phyloP scores from a whole-genome alignment of 805 yeast genomes.

The Suhomyces sp. region DNA sequence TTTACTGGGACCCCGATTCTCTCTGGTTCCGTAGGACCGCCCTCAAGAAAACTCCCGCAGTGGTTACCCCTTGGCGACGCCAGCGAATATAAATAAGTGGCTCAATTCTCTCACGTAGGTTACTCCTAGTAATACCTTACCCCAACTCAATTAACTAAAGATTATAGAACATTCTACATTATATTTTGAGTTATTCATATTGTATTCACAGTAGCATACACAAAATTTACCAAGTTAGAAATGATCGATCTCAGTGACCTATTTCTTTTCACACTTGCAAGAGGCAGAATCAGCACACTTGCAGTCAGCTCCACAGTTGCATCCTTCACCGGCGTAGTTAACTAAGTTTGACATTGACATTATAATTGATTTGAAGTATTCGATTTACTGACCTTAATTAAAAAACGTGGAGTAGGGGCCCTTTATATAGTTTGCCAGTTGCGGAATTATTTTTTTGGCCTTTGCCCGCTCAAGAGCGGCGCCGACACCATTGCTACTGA shows the following conservation, averaged over 20 bases:
- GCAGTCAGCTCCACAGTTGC: constrained; percentile 6
- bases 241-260: not conserved
- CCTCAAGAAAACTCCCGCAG: no score
- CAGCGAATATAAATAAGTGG: no score
- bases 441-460: not conserved
- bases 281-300: constrained; percentile 4
- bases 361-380: not conserved
- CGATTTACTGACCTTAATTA: not conserved
- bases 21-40: no score
- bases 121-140: no score
- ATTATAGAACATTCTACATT: not conserved
- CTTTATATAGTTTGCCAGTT: not conserved
- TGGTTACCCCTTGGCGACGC: no score
- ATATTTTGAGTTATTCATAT: not conserved
- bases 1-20: no score
- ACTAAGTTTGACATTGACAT: not conserved
- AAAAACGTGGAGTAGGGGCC: not conserved
- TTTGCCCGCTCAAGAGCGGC: not conserved
- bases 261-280: constrained; percentile 5
- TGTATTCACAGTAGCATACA: not conserved
- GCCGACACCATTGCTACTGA: not conserved
- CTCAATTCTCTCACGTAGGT: no score
- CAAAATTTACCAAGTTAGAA: not conserved
- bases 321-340: constrained; percentile 7
- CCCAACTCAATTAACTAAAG: no score